Evolutionary conservation across 73 alveolate genomes (phyloP).

Genomic region (Tetrahymena malaccensis): DNA sequence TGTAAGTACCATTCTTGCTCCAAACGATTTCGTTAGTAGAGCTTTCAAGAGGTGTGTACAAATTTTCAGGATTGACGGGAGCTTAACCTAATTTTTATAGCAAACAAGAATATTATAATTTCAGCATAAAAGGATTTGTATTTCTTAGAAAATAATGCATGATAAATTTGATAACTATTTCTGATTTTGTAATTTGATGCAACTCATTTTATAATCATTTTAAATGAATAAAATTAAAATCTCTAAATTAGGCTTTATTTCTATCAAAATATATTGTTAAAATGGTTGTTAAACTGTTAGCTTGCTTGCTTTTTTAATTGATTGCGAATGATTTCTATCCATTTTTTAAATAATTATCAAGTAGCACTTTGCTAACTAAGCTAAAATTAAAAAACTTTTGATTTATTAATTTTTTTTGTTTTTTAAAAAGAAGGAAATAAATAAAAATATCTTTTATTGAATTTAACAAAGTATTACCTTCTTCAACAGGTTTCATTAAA

Average conservation of each 20-base stretch:
- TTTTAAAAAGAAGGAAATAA: neutral
- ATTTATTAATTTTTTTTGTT: neutral
- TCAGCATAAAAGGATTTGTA: no score
- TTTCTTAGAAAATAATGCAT: no score
- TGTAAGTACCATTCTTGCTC: neutral
- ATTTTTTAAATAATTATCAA: neutral
- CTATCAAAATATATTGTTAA: no score
- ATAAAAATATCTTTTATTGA: neutral
- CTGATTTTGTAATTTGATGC: no score
- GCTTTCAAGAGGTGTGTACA: neutral
- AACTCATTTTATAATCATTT: no score
- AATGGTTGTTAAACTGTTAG: neutral
- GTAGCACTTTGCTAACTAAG: neutral
- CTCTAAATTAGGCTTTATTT: neutral
- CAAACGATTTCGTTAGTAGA: neutral
- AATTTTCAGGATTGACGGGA: neutral
- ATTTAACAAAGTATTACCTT: neutral
- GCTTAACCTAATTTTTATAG: neutral
- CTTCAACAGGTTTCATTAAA: neutral
- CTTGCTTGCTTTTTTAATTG: neutral
- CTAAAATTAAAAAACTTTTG: neutral
- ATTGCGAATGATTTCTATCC: neutral
- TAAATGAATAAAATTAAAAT: no score
- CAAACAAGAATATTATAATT: no score
- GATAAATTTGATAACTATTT: no score